phyloP scores from a whole-genome alignment of 139 green algal species.

The Zygnema circumcarinatum region DNA sequence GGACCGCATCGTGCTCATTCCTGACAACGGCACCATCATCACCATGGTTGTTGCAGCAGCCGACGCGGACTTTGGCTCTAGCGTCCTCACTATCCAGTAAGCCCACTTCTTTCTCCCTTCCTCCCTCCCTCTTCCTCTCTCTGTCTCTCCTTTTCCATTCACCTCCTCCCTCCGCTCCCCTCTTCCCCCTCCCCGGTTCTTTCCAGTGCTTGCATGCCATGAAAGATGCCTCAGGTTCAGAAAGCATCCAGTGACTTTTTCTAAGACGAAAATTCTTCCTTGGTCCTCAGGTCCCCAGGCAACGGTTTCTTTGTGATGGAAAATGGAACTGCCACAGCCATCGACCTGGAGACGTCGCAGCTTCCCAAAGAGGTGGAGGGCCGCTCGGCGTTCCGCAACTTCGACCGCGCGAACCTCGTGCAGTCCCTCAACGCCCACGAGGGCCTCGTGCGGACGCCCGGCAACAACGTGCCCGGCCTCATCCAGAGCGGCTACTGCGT shows the following conservation, averaged over 20 bases:
- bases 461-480: neutral
- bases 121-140: neutral
- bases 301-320: neutral
- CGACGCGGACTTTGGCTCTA: neutral
- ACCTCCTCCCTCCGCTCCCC: too few relatives aligned
- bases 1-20: neutral
- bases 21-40: constrained; percentile 2
- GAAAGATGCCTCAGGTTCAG: too few relatives aligned
- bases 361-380: neutral
- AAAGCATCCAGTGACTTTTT: too few relatives aligned
- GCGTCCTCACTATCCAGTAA: constrained; percentile 3
- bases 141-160: neutral
- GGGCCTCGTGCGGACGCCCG: neutral
- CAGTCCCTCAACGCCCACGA: neutral
- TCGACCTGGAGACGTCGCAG: neutral
- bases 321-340: neutral
- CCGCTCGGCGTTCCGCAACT: neutral
- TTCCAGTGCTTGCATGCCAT: too few relatives aligned
- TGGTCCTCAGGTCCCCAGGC: neutral
- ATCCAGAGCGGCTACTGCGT: neutral
- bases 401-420: neutral
- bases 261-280: too few relatives aligned
- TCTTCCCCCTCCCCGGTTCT: too few relatives aligned
- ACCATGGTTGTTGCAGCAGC: neutral
- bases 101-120: neutral